phyloP scores from a whole-genome alignment of 1,284 basidiomycete species.

The Agroathelia rolfsii region DNA sequence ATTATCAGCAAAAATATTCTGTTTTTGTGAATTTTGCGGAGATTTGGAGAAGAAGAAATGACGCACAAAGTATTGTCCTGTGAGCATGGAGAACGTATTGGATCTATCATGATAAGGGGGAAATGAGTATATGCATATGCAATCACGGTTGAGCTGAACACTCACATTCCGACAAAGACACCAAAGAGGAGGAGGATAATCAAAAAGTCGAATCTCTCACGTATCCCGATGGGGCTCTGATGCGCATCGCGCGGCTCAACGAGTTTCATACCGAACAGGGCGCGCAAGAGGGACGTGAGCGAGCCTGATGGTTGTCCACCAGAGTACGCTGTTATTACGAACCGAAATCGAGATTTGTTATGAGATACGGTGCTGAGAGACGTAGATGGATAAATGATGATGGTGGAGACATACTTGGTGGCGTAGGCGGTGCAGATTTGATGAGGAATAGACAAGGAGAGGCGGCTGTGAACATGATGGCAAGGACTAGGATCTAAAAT shows the following conservation, averaged over 20 bases:
- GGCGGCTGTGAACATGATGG: slow-evolving; percentile 27
- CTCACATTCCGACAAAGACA: slow-evolving; percentile 29
- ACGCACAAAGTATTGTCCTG: slow-evolving; percentile 30
- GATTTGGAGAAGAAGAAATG: background rate
- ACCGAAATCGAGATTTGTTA: slow-evolving; percentile 5
- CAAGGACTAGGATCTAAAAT: slow-evolving; percentile 30
- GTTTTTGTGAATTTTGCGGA: background rate
- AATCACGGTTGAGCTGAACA: background rate
- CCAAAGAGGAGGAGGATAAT: slow-evolving; percentile 30
- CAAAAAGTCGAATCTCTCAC: slow-evolving; percentile 32
- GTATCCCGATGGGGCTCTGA: slow-evolving; percentile 23
- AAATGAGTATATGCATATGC: background rate
- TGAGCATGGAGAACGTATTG: slow-evolving; percentile 26
- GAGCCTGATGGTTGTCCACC: slow-evolving; percentile 24
- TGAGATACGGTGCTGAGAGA: background rate
- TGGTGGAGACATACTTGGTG: slow-evolving; percentile 30
- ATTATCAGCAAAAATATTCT: background rate
- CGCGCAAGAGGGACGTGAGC: slow-evolving; percentile 25
- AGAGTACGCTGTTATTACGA: slow-evolving; percentile 20
- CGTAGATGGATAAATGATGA: background rate
- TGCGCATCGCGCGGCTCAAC: slow-evolving; percentile 15
- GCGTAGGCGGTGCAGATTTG: slow-evolving; percentile 27
- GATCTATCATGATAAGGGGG: background rate
- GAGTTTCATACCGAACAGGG: slow-evolving; percentile 21
- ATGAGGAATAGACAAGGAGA: slow-evolving; percentile 25